A percentile compares a stretch with the other conserved stretches of the same genome.
phyloP scores from a whole-genome alignment of 352 stramenopile genomes.

The Plasmopara viticola region DNA sequence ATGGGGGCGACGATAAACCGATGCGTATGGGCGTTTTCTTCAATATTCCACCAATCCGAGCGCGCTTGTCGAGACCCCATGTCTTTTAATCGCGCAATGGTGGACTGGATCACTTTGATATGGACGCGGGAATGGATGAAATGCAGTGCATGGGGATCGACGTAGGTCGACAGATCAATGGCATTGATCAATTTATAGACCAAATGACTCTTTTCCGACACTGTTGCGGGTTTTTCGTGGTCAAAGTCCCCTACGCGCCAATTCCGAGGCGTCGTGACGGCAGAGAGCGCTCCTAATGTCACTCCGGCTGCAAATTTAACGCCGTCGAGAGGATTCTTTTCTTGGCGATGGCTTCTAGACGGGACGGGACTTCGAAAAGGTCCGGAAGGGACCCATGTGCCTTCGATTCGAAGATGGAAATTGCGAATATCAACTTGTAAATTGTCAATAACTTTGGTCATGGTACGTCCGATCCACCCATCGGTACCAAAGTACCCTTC shows the following conservation, averaged over 20 bases:
- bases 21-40: slow-evolving; percentile 65
- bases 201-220: slow-evolving; percentile 42
- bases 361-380: slow-evolving; percentile 18
- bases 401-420: slow-evolving; percentile 82
- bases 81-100: slow-evolving; percentile 67
- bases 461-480: slow-evolving; percentile 81
- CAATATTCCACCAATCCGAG: slow-evolving; percentile 70
- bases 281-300: slow-evolving; percentile 75
- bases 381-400: slow-evolving; percentile 46
- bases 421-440: slow-evolving; percentile 85
- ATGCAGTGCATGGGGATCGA: slow-evolving; percentile 79
- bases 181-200: slow-evolving; percentile 87
- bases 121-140: slow-evolving; percentile 85
- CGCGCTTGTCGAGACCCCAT: slow-evolving; percentile 64
- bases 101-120: slow-evolving; percentile 67
- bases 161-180: slow-evolving; percentile 79
- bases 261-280: slow-evolving; percentile 79
- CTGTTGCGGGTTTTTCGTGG: slow-evolving; percentile 26
- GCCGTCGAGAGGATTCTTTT: slow-evolving; percentile 15
- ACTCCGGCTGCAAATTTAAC: slow-evolving; percentile 74
- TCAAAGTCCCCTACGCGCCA: slow-evolving; percentile 77
- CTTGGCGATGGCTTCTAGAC: slow-evolving; percentile 14
- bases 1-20: slow-evolving; percentile 82
- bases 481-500: slow-evolving; percentile 87
- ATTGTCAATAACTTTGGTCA: slow-evolving; percentile 89